Evolutionary conservation across 164 flowering plant genomes (phyloP).

Genomic region (Kingdonia uniflora): DNA sequence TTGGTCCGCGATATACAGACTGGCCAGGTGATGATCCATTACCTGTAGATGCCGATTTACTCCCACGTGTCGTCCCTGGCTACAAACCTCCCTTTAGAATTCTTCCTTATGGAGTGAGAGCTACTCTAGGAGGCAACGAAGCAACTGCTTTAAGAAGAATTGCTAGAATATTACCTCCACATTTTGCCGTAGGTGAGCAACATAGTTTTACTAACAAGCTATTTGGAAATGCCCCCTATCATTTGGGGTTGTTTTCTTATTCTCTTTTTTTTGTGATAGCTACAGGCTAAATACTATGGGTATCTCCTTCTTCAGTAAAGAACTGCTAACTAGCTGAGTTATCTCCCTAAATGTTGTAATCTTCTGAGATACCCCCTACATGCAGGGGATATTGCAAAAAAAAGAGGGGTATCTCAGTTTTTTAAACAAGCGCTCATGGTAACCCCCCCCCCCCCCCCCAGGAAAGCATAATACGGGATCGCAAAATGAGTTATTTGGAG

Average conservation of each 20-base stretch:
- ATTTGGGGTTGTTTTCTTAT: conserved; percentile 1
- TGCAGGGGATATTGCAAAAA: too few relatives aligned
- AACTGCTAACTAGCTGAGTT: too few relatives aligned
- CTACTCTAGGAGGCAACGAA: conserved; percentile 45
- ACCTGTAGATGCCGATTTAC: conserved; percentile 96
- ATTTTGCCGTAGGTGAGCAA: conserved; percentile 81
- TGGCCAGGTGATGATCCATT: conserved; percentile 83
- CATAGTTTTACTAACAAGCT: background rate
- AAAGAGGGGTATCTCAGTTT: too few relatives aligned
- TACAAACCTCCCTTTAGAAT: conserved; percentile 74
- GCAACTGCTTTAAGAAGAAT: conserved; percentile 64
- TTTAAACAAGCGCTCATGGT: too few relatives aligned
- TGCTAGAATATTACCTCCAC: conserved; percentile 81
- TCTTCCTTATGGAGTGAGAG: conserved; percentile 85
- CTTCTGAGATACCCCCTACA: too few relatives aligned
- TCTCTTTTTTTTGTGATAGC: conserved; percentile 1
- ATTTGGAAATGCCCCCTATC: background rate
- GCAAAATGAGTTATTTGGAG: too few relatives aligned
- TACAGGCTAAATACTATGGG: too few relatives aligned
- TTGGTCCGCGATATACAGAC: conserved; percentile 84
- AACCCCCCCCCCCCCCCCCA: too few relatives aligned
- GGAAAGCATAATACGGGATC: too few relatives aligned
- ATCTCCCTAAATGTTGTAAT: too few relatives aligned
- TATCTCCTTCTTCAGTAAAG: too few relatives aligned
- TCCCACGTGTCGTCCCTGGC: conserved; percentile 60